Conservation (phyloP, 2,329 filamentous ascomycete species). For the Colletotrichum gigasporum region DNA sequence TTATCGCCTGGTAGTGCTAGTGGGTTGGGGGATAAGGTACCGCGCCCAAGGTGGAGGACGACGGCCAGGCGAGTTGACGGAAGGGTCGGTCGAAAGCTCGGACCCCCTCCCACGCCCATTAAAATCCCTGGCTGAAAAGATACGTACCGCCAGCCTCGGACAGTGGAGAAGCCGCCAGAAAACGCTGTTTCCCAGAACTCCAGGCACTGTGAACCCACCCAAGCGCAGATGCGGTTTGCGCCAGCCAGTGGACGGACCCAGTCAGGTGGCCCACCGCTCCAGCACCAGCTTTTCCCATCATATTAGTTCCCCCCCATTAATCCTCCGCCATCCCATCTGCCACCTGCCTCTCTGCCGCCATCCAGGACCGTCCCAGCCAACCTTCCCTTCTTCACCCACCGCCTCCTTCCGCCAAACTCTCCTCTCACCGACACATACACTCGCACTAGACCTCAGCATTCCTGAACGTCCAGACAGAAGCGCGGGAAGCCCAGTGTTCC, state of each 20-base stretch:
- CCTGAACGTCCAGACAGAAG: constrained; percentile 1
- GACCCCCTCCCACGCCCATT: constrained; percentile 15
- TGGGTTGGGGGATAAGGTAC: no score
- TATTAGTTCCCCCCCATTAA: constrained; percentile 16
- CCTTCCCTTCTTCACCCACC: constrained; percentile 30
- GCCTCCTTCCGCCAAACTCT: constrained; percentile 12
- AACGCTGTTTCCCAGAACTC: not conserved
- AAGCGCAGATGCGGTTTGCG: constrained; percentile 27
- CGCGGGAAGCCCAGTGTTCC: not conserved
- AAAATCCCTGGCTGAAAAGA: constrained; percentile 19
- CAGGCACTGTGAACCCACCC: constrained; percentile 22
- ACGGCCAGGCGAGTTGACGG: not conserved
- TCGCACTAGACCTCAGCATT: constrained; percentile 14
- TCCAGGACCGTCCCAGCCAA: constrained; percentile 31
- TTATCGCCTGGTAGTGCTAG: not conserved
- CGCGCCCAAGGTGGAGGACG: no score
- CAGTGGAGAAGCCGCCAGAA: constrained; percentile 7
- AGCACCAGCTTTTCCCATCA: constrained; percentile 6
- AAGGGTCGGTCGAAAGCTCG: constrained; percentile 27
- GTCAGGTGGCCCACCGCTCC: constrained; percentile 21
- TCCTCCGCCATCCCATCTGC: constrained; percentile 25
- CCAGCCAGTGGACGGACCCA: constrained; percentile 24
- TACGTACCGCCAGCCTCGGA: constrained; percentile 14
- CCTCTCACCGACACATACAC: constrained; percentile 26
- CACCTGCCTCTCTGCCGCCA: constrained; percentile 30